Conservation (phyloP, 495 filamentous ascomycete species). For the Coniosporium apollinis region DNA sequence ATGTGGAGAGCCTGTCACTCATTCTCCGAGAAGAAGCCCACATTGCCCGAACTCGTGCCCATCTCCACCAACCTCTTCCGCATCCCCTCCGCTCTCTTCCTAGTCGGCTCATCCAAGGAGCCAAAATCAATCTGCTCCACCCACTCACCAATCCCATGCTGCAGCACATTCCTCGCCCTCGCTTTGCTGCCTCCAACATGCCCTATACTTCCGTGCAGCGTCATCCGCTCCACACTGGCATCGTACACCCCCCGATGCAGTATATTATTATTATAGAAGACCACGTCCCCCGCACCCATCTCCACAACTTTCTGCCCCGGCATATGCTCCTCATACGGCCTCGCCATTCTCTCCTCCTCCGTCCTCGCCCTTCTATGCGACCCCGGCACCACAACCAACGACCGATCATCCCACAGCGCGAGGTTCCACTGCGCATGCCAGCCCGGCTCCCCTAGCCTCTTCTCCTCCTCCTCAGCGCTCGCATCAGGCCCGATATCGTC, state of each 20-base stretch:
- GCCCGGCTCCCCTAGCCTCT: constrained; percentile 14
- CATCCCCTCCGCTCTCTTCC: constrained; percentile 32
- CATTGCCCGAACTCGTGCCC: constrained; percentile 16
- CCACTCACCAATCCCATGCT: constrained; percentile 71
- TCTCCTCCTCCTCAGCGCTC: constrained; percentile 36
- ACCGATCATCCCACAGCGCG: constrained; percentile 48
- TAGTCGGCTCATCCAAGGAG: constrained; percentile 32
- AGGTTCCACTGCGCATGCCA: constrained; percentile 66
- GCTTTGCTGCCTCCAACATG: constrained; percentile 33
- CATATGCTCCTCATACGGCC: constrained; percentile 36
- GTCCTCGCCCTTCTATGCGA: constrained; percentile 51
- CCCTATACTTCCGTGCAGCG: constrained; percentile 69
- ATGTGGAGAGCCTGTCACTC: too few relatives aligned
- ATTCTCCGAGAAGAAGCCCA: too few relatives aligned
- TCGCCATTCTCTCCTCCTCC: constrained; percentile 42
- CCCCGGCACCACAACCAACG: constrained; percentile 53
- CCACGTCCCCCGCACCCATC: constrained; percentile 53
- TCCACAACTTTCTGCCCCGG: constrained; percentile 44
- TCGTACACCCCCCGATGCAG: constrained; percentile 63
- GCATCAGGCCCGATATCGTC: constrained; percentile 53
- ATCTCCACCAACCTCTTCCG: constrained; percentile 20
- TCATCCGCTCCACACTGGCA: constrained; percentile 41
- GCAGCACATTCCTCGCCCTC: constrained; percentile 62
- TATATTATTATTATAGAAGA: constrained; percentile 83
- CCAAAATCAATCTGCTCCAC: constrained; percentile 32